Evolutionary conservation across 495 filamentous ascomycete genomes (phyloP).

Genomic region (Xylaria intraflava): DNA sequence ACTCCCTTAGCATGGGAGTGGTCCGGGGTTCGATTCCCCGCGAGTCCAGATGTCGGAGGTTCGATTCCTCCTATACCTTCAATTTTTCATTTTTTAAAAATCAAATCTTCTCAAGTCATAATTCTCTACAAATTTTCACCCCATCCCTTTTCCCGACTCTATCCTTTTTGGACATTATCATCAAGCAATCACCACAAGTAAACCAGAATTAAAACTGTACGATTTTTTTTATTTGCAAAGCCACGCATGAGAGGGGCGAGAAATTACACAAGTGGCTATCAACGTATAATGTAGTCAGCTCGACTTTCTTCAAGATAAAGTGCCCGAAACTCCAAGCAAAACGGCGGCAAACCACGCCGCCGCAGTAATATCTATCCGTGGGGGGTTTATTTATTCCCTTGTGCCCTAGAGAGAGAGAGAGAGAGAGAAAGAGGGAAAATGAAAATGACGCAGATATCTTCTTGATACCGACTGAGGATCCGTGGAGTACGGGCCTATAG

Average conservation of each 20-base stretch:
- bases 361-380: constrained; percentile 4
- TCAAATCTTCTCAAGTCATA: too few relatives aligned
- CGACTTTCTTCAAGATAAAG: neutral
- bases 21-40: constrained; percentile 56
- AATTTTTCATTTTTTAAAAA: neutral
- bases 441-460: neutral
- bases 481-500: neutral
- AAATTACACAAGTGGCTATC: neutral
- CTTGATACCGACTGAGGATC: neutral
- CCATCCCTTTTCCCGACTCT: too few relatives aligned
- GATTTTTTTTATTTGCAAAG: neutral
- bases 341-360: neutral
- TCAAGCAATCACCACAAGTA: too few relatives aligned
- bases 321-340: neutral
- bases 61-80: constrained; percentile 11
- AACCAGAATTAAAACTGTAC: too few relatives aligned
- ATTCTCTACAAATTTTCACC: too few relatives aligned
- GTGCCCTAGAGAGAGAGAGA: neutral
- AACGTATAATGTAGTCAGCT: neutral
- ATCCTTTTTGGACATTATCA: too few relatives aligned
- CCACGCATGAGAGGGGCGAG: neutral
- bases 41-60: constrained; percentile 29
- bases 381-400: neutral
- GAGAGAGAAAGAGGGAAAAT: too few relatives aligned
- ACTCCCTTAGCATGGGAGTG: constrained; percentile 34